Evolutionary conservation across 2,329 filamentous ascomycete species (phyloP), one percentile per base, ranked within the genome.

Genomic region (Colletotrichum graminicola): DNA sequence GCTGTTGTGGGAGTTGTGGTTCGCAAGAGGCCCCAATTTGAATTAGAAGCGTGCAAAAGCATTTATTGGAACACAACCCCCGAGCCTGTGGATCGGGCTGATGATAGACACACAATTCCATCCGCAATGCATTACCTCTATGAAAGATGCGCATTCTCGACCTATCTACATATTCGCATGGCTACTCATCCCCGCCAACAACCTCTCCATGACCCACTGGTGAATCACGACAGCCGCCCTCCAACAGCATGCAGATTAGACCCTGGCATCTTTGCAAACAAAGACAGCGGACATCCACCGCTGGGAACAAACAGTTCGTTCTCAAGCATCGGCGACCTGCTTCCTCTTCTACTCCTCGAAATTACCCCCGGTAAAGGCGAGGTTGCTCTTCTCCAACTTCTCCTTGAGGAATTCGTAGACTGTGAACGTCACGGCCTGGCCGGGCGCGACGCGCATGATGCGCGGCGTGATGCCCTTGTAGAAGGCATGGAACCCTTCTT

Each of bases 391-490:
- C 84, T 95, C 93, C 74, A 95, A 82, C 82, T 90, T 91, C 72
- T 91, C 89, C 84, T 91, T 93, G 72, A 95, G 83, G 80, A 80
- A 94, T 81, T 95, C 93, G 81, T 95, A 95, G 75, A 95, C 92
- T 82, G 90, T 92, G 72, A 92, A 92, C 4, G 90, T 92, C 66
- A 92, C 90, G 70, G 90, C 96, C 86, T 99, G 96, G 57, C 96
- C 96, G 10, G 96, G 96, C 34, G 96, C 96, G 65, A 99, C 96
- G 78, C 96, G 91, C 94, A 98, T 98, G 76, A 99, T 93, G 77
- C 96, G 90, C 8, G 96, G 96, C 57, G 96, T 99, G 83, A 99
- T 99, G 77, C 96, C 96, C 88, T 98, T 98, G 87, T 97, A 99
- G 84, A 99, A 99, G 59, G 96, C 96, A 77, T 94, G 91, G 76